These are phyloP conservation scores for Cnidoscolus chayamansa DNA, from an alignment of 441 rosid species.

Conservation along the genomic window DNA sequence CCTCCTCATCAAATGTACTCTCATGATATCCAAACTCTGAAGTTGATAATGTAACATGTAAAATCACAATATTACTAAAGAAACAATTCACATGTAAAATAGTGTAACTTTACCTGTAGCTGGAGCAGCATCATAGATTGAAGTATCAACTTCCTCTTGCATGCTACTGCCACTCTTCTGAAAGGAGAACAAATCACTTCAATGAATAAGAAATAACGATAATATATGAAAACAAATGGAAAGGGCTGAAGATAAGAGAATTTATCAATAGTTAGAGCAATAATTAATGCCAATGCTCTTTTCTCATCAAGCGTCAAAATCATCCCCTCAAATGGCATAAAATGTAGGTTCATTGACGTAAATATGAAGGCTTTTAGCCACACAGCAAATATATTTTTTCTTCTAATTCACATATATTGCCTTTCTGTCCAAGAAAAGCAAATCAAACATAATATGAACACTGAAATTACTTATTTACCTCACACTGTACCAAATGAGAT, in stretches of 20 bases:
- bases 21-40: constrained; percentile 60
- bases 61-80: constrained; percentile 28
- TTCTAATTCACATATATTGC: constrained; percentile 6
- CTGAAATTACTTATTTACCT: constrained; percentile 44
- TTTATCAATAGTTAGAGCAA: not conserved
- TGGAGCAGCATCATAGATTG: constrained; percentile 60
- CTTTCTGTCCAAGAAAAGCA: constrained; percentile 4
- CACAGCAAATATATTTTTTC: not conserved
- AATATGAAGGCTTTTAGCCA: not conserved
- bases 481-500: constrained; percentile 59
- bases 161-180: constrained; percentile 76
- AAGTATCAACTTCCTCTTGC: constrained; percentile 89
- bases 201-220: constrained; percentile 14
- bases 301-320: not conserved
- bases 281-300: not conserved
- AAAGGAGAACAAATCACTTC: constrained; percentile 14
- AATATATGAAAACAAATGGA: not conserved
- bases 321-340: not conserved
- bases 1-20: constrained; percentile 72
- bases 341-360: not conserved
- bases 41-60: constrained; percentile 28
- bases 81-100: constrained; percentile 17
- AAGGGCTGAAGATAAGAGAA: not conserved
- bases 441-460: constrained; percentile 13
- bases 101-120: constrained; percentile 61